These are phyloP conservation scores for Ophiocytium majus DNA, from an alignment of 352 stramenopile species.

Conservation along the genomic window DNA sequence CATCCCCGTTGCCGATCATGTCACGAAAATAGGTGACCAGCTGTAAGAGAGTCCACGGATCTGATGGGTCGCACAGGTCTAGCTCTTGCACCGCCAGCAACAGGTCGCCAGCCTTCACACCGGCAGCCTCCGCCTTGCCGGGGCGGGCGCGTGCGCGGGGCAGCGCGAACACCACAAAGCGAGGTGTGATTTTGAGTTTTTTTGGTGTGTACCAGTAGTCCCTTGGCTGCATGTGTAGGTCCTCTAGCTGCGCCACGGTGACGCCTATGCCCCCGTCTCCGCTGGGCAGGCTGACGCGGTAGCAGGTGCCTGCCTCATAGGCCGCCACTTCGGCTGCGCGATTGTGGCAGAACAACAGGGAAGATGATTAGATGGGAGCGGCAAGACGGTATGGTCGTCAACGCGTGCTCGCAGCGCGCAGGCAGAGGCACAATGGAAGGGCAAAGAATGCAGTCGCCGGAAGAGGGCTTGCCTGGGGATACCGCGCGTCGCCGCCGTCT, in stretches of 20 bases:
- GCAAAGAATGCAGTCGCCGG: no score
- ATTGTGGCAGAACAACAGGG: no score
- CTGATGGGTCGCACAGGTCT: background rate
- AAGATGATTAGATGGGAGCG: no score
- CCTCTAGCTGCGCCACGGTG: background rate
- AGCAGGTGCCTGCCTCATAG: background rate
- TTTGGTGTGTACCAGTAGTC: background rate
- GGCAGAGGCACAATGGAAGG: no score
- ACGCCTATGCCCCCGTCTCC: background rate
- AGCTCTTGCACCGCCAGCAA: background rate
- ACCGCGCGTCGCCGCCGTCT: no score
- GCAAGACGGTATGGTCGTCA: no score
- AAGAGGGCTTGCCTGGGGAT: no score
- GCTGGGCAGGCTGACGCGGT: background rate
- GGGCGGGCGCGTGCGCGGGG: background rate
- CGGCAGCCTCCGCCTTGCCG: background rate
- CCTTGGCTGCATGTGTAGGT: background rate
- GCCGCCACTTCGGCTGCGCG: background rate
- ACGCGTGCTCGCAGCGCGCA: no score
- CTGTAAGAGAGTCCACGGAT: slow-evolving; percentile 15
- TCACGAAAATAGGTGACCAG: slow-evolving; percentile 19
- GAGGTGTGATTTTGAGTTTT: background rate
- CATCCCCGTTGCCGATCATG: background rate
- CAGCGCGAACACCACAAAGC: slow-evolving; percentile 7
- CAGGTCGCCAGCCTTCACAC: background rate